Percentiles rank a stretch among this genome's conserved stretches.
Evolutionary conservation across 2,329 filamentous ascomycete genomes (phyloP).

Genomic region (Chaetoscypha palmicola): DNA sequence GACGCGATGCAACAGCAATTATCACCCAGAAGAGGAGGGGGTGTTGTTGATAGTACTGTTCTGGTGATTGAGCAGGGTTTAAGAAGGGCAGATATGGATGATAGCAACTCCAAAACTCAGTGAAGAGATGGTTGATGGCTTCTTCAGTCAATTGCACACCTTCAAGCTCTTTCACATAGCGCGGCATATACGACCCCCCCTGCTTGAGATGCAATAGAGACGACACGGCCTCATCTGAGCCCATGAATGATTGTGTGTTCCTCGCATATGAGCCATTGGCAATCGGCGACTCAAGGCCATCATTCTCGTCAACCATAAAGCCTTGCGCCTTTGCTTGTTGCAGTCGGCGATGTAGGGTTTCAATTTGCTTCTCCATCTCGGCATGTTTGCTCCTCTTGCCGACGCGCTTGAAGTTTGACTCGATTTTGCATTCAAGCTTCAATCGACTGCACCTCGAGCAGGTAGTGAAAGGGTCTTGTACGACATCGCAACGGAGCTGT

Average conservation of each 20-base stretch:
- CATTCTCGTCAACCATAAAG: constrained; percentile 46
- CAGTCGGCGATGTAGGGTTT: constrained; percentile 56
- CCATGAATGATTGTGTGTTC: constrained; percentile 56
- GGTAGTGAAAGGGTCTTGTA: constrained; percentile 70
- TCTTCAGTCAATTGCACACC: constrained; percentile 58
- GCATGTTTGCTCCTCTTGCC: constrained; percentile 78
- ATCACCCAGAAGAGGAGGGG: constrained; percentile 83
- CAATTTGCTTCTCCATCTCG: constrained; percentile 81
- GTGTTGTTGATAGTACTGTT: constrained; percentile 70
- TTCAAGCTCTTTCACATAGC: constrained; percentile 41
- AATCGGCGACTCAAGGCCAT: constrained; percentile 51
- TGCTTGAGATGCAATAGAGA: constrained; percentile 60
- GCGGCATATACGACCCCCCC: constrained; percentile 45
- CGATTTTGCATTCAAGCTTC: constrained; percentile 77
- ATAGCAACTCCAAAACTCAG: constrained; percentile 68
- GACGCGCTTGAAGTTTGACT: constrained; percentile 79
- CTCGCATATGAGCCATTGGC: constrained; percentile 51
- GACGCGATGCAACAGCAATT: constrained; percentile 65
- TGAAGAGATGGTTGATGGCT: constrained; percentile 57
- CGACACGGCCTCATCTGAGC: constrained; percentile 61
- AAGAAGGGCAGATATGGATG: constrained; percentile 75
- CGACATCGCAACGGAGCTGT: constrained; percentile 75
- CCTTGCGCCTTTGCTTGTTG: constrained; percentile 53
- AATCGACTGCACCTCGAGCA: constrained; percentile 74
- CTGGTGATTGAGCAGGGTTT: constrained; percentile 57